Base-by-base conservation (phyloP, 805 yeast genomes). In the Pichia membranifaciens region DNA sequence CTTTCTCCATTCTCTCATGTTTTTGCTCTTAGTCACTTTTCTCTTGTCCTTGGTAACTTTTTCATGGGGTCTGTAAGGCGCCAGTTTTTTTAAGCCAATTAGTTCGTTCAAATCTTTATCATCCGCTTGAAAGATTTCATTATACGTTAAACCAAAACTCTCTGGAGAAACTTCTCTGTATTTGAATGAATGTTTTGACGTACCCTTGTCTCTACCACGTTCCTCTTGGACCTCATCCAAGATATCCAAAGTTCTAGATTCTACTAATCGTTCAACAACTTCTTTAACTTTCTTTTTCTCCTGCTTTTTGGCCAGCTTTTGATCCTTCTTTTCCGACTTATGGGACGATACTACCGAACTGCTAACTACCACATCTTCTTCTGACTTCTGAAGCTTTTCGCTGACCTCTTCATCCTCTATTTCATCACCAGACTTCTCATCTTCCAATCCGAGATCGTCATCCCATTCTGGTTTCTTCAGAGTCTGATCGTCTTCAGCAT, bases 101-200 rank as follows among this genome's bases (percentile, higher is more conserved):
- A 74, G 89, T 48, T 82, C 84, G 66, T 93, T 93, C 65, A 93
- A 73, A 42, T 84, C 85, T 51, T 76, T 74, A 63, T 93, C 99
- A 59, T 87, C 91, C 13, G 99, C 99, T 49, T 87, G 69, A 45
- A 93, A 71, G 41, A 93, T 93, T 58, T 93, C 99, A 52, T 93
- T 75, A 0, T 93, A 76, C 0, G 86, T 74, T 42, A 93, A 73
- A 12, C 98, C 98, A 68, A 78, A 93, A 9, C 89, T 70, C 59
- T 93, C 98, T 8, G 99, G 97, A 1, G 96, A 89, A 4, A 93
- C 98, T 57, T 89, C 96, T 58, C 97, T 78, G 62, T 93, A 93
- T 57, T 81, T 82, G 74, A 93, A 91, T 46, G 72, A 75, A 35
- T 79, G 57, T 15, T 75, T 75, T 4, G 46, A 43, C 5, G 64